Conservation (phyloP, 2,329 filamentous ascomycete species). For the Paraphoma chrysanthemicola region DNA sequence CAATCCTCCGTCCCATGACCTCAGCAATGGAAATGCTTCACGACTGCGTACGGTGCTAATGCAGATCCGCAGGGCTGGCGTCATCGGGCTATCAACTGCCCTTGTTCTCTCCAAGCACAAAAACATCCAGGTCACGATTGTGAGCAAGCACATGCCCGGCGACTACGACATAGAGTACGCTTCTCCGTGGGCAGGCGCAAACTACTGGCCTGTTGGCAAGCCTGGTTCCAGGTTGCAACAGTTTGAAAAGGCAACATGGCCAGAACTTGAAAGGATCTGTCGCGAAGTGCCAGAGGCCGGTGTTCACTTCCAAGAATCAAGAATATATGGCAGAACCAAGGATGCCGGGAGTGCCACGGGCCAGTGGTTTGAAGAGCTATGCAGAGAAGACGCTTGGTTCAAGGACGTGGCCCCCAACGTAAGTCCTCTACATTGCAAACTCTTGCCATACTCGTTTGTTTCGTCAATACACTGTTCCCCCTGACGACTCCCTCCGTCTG, state of each 20-base stretch:
- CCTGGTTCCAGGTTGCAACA: conserved; percentile 47
- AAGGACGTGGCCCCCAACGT: conserved; percentile 73
- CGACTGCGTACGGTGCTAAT: conserved; percentile 2
- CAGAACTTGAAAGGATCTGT: conserved; percentile 52
- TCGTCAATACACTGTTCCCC: no score
- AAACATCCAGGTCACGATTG: conserved; percentile 69
- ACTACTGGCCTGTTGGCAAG: conserved; percentile 67
- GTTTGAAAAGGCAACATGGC: conserved; percentile 55
- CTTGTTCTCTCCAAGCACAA: conserved; percentile 65
- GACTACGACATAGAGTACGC: conserved; percentile 93
- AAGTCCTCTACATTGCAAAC: conserved; percentile 25
- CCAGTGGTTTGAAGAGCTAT: conserved; percentile 71
- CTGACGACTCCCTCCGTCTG: no score
- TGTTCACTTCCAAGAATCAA: conserved; percentile 73
- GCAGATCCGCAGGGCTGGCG: conserved; percentile 61
- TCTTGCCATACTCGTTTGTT: no score
- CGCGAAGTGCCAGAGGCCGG: conserved; percentile 76
- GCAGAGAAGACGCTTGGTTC: conserved; percentile 75
- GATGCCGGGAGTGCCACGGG: conserved; percentile 64
- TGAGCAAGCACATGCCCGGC: conserved; percentile 89
- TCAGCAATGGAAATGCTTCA: conserved; percentile 1
- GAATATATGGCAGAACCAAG: conserved; percentile 68
- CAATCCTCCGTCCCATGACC: background rate
- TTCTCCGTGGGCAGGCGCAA: conserved; percentile 86
- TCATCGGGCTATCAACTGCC: conserved; percentile 71